These are phyloP conservation scores for Bidens hawaiensis DNA, from an alignment of 140 eudicot species.

Conservation along the genomic window DNA sequence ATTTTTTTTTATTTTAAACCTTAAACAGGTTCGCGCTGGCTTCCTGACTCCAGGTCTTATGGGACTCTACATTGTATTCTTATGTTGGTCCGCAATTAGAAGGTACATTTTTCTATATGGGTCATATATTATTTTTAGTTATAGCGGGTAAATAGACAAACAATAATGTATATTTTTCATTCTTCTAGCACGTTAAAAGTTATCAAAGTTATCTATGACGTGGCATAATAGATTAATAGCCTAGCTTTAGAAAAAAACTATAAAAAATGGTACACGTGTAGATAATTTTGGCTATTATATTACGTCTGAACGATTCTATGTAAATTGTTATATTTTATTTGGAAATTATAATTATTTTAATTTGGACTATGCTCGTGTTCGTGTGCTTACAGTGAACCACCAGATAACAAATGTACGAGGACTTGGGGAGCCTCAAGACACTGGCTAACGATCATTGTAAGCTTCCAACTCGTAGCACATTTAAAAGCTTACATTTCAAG, in stretches of 20 bases:
- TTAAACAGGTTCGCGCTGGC: slow-evolving; percentile 58
- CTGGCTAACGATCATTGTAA: slow-evolving; percentile 82
- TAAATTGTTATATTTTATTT: too few relatives aligned
- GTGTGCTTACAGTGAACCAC: slow-evolving; percentile 62
- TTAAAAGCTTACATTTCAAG: not conserved
- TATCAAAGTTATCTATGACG: too few relatives aligned
- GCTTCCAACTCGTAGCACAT: not conserved
- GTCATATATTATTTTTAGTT: not conserved
- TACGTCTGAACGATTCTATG: too few relatives aligned
- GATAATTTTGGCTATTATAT: too few relatives aligned
- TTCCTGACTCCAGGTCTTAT: slow-evolving; percentile 77
- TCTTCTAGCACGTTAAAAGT: too few relatives aligned
- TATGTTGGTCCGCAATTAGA: slow-evolving; percentile 91
- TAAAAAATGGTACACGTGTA: too few relatives aligned
- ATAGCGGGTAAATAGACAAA: too few relatives aligned
- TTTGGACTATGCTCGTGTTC: too few relatives aligned
- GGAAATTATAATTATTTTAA: too few relatives aligned
- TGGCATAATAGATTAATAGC: too few relatives aligned
- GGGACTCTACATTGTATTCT: slow-evolving; percentile 75
- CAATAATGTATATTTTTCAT: too few relatives aligned
- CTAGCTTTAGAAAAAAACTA: too few relatives aligned
- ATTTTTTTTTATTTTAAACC: not conserved
- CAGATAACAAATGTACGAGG: slow-evolving; percentile 52
- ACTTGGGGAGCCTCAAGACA: slow-evolving; percentile 46
- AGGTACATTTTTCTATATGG: slow-evolving; percentile 45